Base-by-base conservation (phyloP, 2,329 filamentous ascomycete species). In the Aphanocladium album region DNA sequence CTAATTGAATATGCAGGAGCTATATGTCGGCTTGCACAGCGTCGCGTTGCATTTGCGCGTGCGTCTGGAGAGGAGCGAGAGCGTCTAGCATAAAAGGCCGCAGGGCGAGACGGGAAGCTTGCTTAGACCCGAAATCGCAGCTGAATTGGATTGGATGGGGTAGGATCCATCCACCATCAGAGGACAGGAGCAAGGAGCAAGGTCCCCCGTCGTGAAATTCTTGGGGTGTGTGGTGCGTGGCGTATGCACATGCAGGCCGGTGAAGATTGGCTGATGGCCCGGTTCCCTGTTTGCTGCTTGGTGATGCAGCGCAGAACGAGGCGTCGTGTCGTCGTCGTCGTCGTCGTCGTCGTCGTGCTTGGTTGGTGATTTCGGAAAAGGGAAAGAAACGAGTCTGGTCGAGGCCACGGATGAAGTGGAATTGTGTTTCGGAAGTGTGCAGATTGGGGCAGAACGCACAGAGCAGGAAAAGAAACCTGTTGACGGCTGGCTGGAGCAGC, bases 1-100 rank as follows among this genome's bases (percentile, higher is more conserved):
- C 25, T 35, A 25, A 33, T 47, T 47, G 41, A 56, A 46, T 35
- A 23, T 56, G 53, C 27, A 35, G 41, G 41, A 46, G 14, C n/a
- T 43, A 46, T 47, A 16, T 45, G 37, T 55, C 12, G 52, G 17
- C 25, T 45, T 54, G 37, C 4, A 33, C 23, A 54, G 51, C 39
- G 53, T 56, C 30, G 43, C 21, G 45, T 57, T 57, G 55, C 55
- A 57, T 49, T 19, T 57, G 43, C 55, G 54, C 41, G 25, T 56
- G 41, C 53, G 41, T 56, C 27, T 56, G 53, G 19, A 30, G 51
- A 39, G 37, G 35, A 43, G 37, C 52, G 41, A 21, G 35, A 43
- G 37, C 52, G 41, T 35, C 39, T 33, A 35, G 41, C 21, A 41
- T 12, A 6, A n/a, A 53, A n/a, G 35, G 17, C 12, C 19, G 41